phyloP scores from a whole-genome alignment of 495 filamentous ascomycete species.

The Parathielavia hyrcaniae region DNA sequence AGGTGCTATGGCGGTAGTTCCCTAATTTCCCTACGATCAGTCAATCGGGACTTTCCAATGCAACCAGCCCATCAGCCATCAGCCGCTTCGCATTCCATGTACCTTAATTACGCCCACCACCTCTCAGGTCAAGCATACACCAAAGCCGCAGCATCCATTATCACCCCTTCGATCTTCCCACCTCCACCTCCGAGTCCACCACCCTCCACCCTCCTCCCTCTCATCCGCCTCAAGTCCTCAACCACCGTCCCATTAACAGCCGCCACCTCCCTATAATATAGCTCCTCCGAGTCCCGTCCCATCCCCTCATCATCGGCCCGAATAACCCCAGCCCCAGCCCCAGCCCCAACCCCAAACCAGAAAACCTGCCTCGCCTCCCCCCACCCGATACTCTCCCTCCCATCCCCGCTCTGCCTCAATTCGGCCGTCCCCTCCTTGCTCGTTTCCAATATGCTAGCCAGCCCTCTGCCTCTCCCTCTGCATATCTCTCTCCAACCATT shows the following conservation, averaged over 20 bases:
- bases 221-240: conserved; percentile 28
- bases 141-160: background rate
- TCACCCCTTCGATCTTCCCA: background rate
- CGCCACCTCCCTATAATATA: conserved; percentile 34
- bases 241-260: conserved; percentile 23
- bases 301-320: no score
- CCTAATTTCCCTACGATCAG: no score
- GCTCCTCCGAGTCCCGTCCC: no score
- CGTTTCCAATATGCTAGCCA: conserved; percentile 43
- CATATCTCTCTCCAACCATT: no score
- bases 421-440: conserved; percentile 51
- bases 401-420: conserved; percentile 45
- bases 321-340: background rate
- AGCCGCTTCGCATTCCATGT: background rate
- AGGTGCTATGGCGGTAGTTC: no score
- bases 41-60: background rate
- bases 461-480: conserved; percentile 3
- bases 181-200: background rate
- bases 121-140: background rate
- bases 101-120: no score
- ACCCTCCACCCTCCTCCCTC: conserved; percentile 5
- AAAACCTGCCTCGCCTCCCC: conserved; percentile 54
- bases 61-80: background rate
- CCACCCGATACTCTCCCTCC: conserved; percentile 42
- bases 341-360: conserved; percentile 36